A percentile compares a stretch with the other conserved stretches of the same genome.
Evolutionary conservation across 306 rosid species (phyloP).

Genomic region (Macrotyloma uniflorum): DNA sequence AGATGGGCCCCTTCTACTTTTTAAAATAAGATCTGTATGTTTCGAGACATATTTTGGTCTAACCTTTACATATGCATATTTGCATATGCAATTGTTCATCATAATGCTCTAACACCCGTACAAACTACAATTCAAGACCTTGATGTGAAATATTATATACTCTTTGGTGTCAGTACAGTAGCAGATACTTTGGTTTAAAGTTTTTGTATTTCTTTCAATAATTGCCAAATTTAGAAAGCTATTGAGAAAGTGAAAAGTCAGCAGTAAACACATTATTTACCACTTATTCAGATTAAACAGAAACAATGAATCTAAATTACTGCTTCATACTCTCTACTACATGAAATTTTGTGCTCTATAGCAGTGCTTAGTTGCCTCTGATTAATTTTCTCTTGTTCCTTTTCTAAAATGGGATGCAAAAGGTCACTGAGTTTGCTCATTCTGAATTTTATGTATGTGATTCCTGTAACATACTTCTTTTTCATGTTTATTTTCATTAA

Average conservation of each 20-base stretch:
- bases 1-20: slow-evolving; percentile 3
- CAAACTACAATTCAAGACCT: slow-evolving; percentile 14
- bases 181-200: slow-evolving; percentile 24
- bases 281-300: slow-evolving; percentile 4
- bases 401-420: slow-evolving; percentile 29
- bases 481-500: slow-evolving; percentile 13
- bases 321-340: slow-evolving; percentile 17
- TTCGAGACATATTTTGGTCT: neutral
- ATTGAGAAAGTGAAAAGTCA: neutral
- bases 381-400: slow-evolving; percentile 7
- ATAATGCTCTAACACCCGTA: neutral
- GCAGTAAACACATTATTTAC: neutral
- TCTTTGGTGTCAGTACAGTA: slow-evolving; percentile 20
- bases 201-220: neutral
- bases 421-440: slow-evolving; percentile 4
- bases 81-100: slow-evolving; percentile 22
- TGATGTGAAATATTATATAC: neutral
- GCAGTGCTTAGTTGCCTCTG: slow-evolving; percentile 18
- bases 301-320: neutral
- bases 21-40: slow-evolving; percentile 20
- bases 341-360: slow-evolving; percentile 23
- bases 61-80: slow-evolving; percentile 14
- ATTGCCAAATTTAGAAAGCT: slow-evolving; percentile 23
- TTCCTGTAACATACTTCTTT: slow-evolving; percentile 18
- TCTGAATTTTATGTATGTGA: slow-evolving; percentile 19